phyloP scores from a whole-genome alignment of 352 stramenopile genomes.

The Thalassiosira mediterranea region DNA sequence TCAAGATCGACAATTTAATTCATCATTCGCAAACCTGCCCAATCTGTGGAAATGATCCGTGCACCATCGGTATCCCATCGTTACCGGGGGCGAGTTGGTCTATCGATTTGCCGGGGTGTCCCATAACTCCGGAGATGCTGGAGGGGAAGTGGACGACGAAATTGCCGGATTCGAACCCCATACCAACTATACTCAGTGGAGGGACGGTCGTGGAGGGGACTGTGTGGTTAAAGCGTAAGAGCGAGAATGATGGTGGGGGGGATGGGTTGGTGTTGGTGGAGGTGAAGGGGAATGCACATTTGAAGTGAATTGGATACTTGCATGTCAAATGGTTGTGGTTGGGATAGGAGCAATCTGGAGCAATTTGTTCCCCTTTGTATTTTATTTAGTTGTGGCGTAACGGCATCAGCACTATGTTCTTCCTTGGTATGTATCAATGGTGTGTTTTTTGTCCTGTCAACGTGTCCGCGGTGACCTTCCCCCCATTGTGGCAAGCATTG shows the following conservation, averaged over 20 bases:
- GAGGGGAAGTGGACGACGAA: constrained; percentile 9
- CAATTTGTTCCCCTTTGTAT: too few relatives aligned
- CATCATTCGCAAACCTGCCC: constrained; percentile 6
- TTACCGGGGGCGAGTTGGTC: constrained; percentile 3
- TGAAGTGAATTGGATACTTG: too few relatives aligned
- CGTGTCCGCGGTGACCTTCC: too few relatives aligned
- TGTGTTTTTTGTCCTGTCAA: too few relatives aligned
- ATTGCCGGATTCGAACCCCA: background rate
- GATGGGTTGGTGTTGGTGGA: constrained; percentile 5
- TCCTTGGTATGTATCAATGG: too few relatives aligned
- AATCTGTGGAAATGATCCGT: constrained; percentile 8
- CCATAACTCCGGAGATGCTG: constrained; percentile 1
- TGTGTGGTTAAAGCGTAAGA: constrained; percentile 15
- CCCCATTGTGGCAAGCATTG: too few relatives aligned
- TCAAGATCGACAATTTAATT: constrained; percentile 7
- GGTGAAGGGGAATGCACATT: constrained; percentile 18
- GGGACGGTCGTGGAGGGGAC: constrained; percentile 18
- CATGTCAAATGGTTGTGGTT: too few relatives aligned
- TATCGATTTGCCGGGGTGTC: constrained; percentile 14
- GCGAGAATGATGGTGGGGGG: constrained; percentile 1
- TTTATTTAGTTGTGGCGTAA: too few relatives aligned
- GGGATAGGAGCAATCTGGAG: too few relatives aligned
- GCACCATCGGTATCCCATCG: background rate
- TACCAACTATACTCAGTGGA: constrained; percentile 1
- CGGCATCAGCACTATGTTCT: too few relatives aligned